Base-by-base conservation (phyloP, 257 asterid species). In the Handroanthus guayacan region DNA sequence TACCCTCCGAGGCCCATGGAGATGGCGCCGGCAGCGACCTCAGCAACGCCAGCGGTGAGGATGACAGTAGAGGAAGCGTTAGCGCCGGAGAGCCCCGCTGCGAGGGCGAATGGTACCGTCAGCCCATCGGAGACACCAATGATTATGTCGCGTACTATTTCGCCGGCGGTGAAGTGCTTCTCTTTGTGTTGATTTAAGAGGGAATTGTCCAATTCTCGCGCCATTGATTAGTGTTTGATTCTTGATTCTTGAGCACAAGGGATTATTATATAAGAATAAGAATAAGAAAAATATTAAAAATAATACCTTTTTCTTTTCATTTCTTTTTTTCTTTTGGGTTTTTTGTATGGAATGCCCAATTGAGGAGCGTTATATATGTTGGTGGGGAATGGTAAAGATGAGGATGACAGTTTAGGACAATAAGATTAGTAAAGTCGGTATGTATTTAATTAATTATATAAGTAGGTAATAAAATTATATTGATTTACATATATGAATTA, bases 1-100 rank as follows among this genome's bases (percentile, higher is more conserved):
- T 84, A 95, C 99, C 98, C 99, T 79, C 99, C 99, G 47, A 95
- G 99, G 20, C 99, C 99, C 99, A 95, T 95, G 82, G 99, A 92
- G 67, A 95, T 92, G 76, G 97, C 98, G 11, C 99, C 98, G 18
- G 99, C 99, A 43, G 97, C 97, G 65, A 95, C 96, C 87, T 92
- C 97, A 1, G 98, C 98, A 0, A 89, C 81, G 3, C 99, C 99
- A 52, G 99, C 99, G 16, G 99, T 95, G 82, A 95, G 92, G 52
- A 95, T 90, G 74, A 95, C 90, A 66, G 96, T 80, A 55, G 99
- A 91, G 18, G 99, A 81, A 1, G 96, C 98, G 67, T 90, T 92
- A 43, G 99, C 98, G 39, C 99, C 98, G 38, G 99, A 95, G 54
- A 95, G 82, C 0, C 99, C 99, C 3, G 98, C 99, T 2, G 99